Base-by-base conservation (phyloP, 176 grass and related monocot species). In the Calamus simplicifolius region DNA sequence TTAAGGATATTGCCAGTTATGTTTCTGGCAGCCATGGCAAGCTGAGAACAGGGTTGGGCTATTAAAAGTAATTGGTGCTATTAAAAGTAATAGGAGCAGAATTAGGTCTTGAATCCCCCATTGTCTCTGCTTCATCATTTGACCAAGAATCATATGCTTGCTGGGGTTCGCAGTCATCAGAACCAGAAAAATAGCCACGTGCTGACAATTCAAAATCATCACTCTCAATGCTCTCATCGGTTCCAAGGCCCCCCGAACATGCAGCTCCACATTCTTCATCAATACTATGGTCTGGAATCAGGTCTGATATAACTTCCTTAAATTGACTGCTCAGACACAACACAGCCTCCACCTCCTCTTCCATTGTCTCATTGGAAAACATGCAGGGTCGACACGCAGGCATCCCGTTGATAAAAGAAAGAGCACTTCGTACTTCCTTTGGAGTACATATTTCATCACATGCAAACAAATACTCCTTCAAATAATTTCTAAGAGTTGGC, bases 301-400 rank as follows among this genome's bases (percentile, higher is more conserved):
- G 23, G 43, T 53, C 27, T 26, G 19, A 31, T 54, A 53, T 58
- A 56, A 76, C 49, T 35, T 53, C 43, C 61, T 76, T 82, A 14
- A 82, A 67, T 18, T 66, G 53, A 67, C 61, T 72, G 18, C 79
- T 76, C 6, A 72, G 27, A 72, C 31, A 62, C 67, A 82, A 71
- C 61, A 82, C 67, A 55, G 54, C 59, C 51, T 82, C 73, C 21
- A 56, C 61, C 29, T 82, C 79, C n/a, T 76, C 57, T 54, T 82
- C 54, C 38, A 62, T 65, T 27, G 53, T 61, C 43, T 66, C 52
- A 54, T 71, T 21, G 16, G 65, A 66, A 25, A 81, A 81, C n/a
- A 71, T 43, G 30, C 51, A 3, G 5, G 59, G 12, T 18, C 48
- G 17, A 1, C 12, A 7, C 58, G 49, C 21, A 25, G 25, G 17